Evolutionary conservation across 225 moss, liverwort and hornwort species (phyloP).

Genomic region (Antitrichia curtipendula): DNA sequence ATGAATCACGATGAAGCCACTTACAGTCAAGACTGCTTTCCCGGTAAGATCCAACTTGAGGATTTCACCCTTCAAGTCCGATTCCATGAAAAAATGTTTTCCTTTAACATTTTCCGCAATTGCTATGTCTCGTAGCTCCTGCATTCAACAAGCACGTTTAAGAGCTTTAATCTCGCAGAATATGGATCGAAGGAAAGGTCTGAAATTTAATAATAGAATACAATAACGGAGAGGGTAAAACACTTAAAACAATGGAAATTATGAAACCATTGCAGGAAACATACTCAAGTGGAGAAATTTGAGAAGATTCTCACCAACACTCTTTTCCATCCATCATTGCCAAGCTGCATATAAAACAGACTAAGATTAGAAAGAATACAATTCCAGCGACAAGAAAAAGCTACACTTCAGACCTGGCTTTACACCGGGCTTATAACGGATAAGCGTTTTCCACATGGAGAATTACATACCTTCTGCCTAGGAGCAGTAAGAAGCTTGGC

Average conservation of each 20-base stretch:
- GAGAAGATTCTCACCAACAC: slow-evolving; percentile 44
- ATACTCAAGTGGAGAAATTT: background rate
- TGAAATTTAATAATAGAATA: background rate
- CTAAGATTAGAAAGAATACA: background rate
- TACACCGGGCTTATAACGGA: background rate
- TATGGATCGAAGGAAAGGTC: background rate
- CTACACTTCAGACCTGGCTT: background rate
- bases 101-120: slow-evolving; percentile 64
- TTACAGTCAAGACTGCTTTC: slow-evolving; percentile 78
- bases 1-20: background rate
- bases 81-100: slow-evolving; percentile 72
- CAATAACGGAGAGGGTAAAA: background rate
- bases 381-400: background rate
- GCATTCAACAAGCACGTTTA: background rate
- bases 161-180: background rate
- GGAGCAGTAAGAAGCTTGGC: slow-evolving; percentile 68
- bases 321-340: slow-evolving; percentile 61
- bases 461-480: slow-evolving; percentile 50
- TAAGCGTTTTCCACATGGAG: background rate
- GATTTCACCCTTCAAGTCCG: slow-evolving; percentile 71
- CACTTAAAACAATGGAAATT: background rate
- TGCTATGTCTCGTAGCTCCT: slow-evolving; percentile 84
- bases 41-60: slow-evolving; percentile 91
- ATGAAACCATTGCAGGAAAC: background rate
- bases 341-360: slow-evolving; percentile 41